These are phyloP conservation scores for Aurinia saxatilis DNA, from an alignment of 345 rosid genomes.

Conservation along the genomic window DNA sequence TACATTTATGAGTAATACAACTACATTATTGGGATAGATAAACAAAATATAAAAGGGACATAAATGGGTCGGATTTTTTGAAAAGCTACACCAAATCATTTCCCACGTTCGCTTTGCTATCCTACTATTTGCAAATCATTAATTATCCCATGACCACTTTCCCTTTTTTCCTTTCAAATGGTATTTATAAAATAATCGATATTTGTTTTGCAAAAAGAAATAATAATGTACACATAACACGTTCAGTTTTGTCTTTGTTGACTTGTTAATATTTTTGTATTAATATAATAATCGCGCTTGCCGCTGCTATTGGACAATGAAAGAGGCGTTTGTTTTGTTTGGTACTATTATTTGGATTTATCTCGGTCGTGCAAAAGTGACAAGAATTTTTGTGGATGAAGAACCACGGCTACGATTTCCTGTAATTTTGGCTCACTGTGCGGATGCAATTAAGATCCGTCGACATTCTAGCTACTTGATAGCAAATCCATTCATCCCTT, in stretches of 20 bases:
- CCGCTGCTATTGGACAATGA: constrained; percentile 12
- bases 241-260: constrained; percentile 15
- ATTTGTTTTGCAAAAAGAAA: too few relatives aligned
- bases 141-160: constrained; percentile 3
- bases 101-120: constrained; percentile 21
- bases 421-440: too few relatives aligned
- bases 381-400: too few relatives aligned
- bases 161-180: neutral
- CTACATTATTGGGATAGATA: too few relatives aligned
- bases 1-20: too few relatives aligned
- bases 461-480: too few relatives aligned
- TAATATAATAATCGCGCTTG: too few relatives aligned
- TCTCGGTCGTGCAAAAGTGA: neutral
- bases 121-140: constrained; percentile 15
- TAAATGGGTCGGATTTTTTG: neutral
- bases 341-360: neutral
- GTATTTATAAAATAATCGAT: too few relatives aligned
- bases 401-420: neutral
- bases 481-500: too few relatives aligned
- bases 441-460: too few relatives aligned
- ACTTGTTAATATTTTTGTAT: neutral
- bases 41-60: neutral
- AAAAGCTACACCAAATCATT: constrained; percentile 25
- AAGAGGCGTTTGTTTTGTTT: neutral
- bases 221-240: neutral